Evolutionary conservation across 2,329 filamentous ascomycete genomes (phyloP).

Genomic region (Sclerotiophoma versabilis): DNA sequence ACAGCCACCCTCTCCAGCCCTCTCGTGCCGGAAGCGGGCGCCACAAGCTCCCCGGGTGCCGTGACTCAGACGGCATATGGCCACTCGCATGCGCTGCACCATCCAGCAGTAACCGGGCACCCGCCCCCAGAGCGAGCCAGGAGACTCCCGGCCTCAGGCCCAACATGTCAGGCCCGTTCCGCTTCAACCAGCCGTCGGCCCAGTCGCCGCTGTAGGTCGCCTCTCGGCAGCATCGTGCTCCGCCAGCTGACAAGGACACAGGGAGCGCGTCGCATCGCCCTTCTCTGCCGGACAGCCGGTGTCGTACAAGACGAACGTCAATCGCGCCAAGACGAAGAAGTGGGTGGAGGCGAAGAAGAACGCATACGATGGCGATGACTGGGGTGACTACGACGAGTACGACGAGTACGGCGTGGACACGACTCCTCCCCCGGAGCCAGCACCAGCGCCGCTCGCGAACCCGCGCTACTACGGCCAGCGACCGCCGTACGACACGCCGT

Average conservation of each 20-base stretch:
- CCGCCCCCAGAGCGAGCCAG: constrained; percentile 5
- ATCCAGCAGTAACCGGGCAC: constrained; percentile 63
- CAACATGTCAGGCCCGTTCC: constrained; percentile 52
- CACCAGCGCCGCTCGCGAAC: constrained; percentile 51
- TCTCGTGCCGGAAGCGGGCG: constrained; percentile 5
- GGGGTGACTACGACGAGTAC: constrained; percentile 73
- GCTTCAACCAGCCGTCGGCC: constrained; percentile 46
- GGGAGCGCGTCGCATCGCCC: constrained; percentile 39
- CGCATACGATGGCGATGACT: constrained; percentile 92
- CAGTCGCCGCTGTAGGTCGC: constrained; percentile 49
- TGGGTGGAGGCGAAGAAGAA: constrained; percentile 90
- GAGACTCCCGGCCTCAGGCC: constrained; percentile 6
- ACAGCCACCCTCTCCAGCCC: constrained; percentile 6
- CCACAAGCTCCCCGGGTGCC: background rate
- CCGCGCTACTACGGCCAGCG: constrained; percentile 53
- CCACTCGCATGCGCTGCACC: constrained; percentile 16
- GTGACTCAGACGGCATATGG: constrained; percentile 1
- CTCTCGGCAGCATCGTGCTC: background rate
- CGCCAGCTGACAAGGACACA: constrained; percentile 27
- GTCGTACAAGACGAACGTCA: constrained; percentile 84
- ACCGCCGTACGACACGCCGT: constrained; percentile 27
- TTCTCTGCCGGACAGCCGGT: constrained; percentile 51
- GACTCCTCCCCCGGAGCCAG: constrained; percentile 49
- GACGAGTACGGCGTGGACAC: constrained; percentile 62
- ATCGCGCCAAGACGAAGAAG: constrained; percentile 88